These are phyloP conservation scores for Daldinia sp. DNA, from an alignment of 2,329 filamentous ascomycete species.

Conservation along the genomic window DNA sequence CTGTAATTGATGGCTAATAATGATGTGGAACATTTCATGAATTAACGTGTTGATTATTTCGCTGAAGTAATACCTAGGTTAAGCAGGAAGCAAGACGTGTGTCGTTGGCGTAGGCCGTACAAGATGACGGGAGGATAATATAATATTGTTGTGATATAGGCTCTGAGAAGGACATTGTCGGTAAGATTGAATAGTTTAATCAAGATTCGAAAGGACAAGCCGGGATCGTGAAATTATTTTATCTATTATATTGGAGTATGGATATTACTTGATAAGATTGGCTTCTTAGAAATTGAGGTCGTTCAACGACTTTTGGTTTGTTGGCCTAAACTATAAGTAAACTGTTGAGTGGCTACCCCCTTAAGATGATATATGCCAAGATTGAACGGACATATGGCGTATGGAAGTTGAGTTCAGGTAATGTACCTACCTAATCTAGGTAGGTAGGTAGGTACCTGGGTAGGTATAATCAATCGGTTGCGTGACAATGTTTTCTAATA, in stretches of 20 bases:
- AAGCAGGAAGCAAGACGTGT: neutral
- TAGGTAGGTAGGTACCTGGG: too few relatives aligned
- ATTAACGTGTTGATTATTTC: neutral
- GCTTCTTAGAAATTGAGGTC: too few relatives aligned
- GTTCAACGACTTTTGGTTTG: too few relatives aligned
- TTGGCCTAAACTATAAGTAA: too few relatives aligned
- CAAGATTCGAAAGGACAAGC: neutral
- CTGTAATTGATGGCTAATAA: neutral
- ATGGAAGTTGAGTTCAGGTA: neutral
- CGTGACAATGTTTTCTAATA: neutral
- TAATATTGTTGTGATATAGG: neutral
- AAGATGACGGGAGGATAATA: neutral
- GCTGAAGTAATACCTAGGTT: neutral
- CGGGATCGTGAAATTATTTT: neutral
- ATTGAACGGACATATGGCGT: neutral
- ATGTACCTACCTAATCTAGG: neutral
- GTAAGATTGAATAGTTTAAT: neutral
- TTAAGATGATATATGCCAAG: neutral
- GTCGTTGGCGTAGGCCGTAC: neutral
- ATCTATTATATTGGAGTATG: neutral
- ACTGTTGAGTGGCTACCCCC: too few relatives aligned
- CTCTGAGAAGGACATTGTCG: too few relatives aligned
- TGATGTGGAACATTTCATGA: neutral
- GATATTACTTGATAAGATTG: neutral
- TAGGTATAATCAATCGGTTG: neutral